phyloP scores from a whole-genome alignment of 2,329 filamentous ascomycete genomes.

The Arachnomyces sp. region DNA sequence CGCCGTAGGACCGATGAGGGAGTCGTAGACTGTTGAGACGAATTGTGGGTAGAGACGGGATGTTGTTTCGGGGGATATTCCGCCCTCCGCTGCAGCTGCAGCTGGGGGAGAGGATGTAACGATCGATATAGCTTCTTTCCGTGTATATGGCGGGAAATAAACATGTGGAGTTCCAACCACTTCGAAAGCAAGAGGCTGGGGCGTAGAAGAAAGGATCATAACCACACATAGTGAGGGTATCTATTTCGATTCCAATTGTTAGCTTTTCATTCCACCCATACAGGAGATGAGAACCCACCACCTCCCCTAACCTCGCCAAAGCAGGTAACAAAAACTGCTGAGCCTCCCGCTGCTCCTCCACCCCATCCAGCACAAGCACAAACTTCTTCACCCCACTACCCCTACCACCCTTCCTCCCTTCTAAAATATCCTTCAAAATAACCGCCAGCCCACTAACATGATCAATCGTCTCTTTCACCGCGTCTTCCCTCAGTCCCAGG shows the following conservation, averaged over 20 bases:
- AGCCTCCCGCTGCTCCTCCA: slow-evolving; percentile 77
- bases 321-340: slow-evolving; percentile 72
- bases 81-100: slow-evolving; percentile 17
- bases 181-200: slow-evolving; percentile 62
- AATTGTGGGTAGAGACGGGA: slow-evolving; percentile 56
- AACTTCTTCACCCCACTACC: slow-evolving; percentile 48
- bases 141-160: slow-evolving; percentile 76
- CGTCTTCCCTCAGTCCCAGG: slow-evolving; percentile 35
- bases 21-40: slow-evolving; percentile 76
- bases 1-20: slow-evolving; percentile 70
- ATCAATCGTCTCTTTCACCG: slow-evolving; percentile 61
- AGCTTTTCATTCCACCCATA: not conserved
- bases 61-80: slow-evolving; percentile 20
- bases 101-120: slow-evolving; percentile 51
- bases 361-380: slow-evolving; percentile 76
- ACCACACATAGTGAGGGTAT: slow-evolving; percentile 71
- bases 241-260: slow-evolving; percentile 36
- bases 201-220: slow-evolving; percentile 63
- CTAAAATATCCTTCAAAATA: slow-evolving; percentile 50
- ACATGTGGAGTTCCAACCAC: slow-evolving; percentile 65
- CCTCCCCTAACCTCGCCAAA: slow-evolving; percentile 71
- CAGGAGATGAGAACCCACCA: slow-evolving; percentile 46
- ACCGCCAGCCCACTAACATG: slow-evolving; percentile 69
- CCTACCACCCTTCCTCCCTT: slow-evolving; percentile 18
- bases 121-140: slow-evolving; percentile 70